Evolutionary conservation across 495 filamentous ascomycete genomes (phyloP), one percentile per base, ranked within the genome.

Genomic region (Annulohypoxylon moriforme): DNA sequence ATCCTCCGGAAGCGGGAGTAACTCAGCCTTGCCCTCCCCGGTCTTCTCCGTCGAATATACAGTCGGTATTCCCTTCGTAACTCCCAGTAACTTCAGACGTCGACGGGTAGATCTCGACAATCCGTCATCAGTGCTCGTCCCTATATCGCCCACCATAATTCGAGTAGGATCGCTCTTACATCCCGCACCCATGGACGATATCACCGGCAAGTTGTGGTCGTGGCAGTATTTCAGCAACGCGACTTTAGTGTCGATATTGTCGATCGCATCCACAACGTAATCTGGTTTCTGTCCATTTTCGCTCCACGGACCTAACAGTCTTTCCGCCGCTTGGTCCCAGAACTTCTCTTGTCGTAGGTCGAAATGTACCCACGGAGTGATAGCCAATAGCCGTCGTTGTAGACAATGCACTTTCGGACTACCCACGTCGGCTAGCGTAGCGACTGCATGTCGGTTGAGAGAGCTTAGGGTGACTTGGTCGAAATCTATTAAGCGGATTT

Each of bases 201-300:
- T 92, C 4, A 99, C 92, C 0, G 87, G 90, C 18, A 98, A 81
- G 0, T 83, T 83, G 67, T 92, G 86, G 61, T 89, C 83, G 67
- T 93, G 84, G 79, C 96, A 99, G 78, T 97, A 97, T 78, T 92
- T 88, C 59, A 99, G 84, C 60, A 99, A 78, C 59, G 92, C 91
- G 14, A 98, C 96, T 81, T 99, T 99, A 57, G 93, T 97, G 22
- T 95, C 91, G 66, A 98, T 98, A 78, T 99, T 98, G 75, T 99
- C 96, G 68, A 99, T 99, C 13, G 96, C 97, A 81, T 99, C 96
- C 24, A 99, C 88, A 4, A 99, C 90, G 68, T 90, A 99, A 73
- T 94, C 91, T 1, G 93, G 93, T 73, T 83, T 85, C 62, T 87
- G 88, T 13, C 86, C 87, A 7, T 83, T 85, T n/a, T 86, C 85